Evolutionary conservation across 2,329 filamentous ascomycete species (phyloP), one percentile per base, ranked within the genome.

Genomic region (Chrysoporthe cubensis): DNA sequence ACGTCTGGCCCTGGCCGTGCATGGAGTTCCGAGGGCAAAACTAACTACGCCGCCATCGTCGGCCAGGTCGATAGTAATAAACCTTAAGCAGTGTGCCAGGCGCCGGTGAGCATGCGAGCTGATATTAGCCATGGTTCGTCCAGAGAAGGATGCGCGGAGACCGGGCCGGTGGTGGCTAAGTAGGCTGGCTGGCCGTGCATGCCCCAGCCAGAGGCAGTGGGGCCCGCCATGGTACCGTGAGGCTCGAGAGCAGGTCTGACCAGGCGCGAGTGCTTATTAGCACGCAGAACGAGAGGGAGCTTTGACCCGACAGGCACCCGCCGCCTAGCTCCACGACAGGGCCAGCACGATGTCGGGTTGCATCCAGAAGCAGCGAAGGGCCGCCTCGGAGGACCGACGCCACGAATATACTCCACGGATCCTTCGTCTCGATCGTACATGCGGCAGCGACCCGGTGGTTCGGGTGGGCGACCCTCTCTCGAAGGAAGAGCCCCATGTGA

Each of bases 361-460:
- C 50, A 54, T 54, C 21, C 26, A 32, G 50, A 52, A 52, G 50
- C 50, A 14, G 21, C 9, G 50, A 54, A 4, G 13, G 14, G 48
- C 21, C 26, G 11, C 50, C 21, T 16, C 26, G 26, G 50, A 52
- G 21, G 2, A 57, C 32, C 54, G 18, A 57, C 54, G 32, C 54
- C 26, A 18, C 54, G 14, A 18, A 40, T 21, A 44, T 40, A 40
- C 37, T 59, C 40, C 57, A 43, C n/a, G 61, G 34, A 63, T 40
- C 46, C 46, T 62, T 52, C 60, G 34, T 8, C n/a, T 37, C 18
- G 26, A 48, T 37, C 32, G 44, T 34, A 14, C 57, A 59, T 42
- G 57, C n/a, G 40, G 66, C 58, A 32, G 50, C 63, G 61, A 62
- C 63, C 65, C 67, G 54, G 62, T 50, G 56, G 42, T 58, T 56